These are phyloP conservation scores for Coffea canephora DNA, from an alignment of 257 asterid genomes.

Conservation along the genomic window DNA sequence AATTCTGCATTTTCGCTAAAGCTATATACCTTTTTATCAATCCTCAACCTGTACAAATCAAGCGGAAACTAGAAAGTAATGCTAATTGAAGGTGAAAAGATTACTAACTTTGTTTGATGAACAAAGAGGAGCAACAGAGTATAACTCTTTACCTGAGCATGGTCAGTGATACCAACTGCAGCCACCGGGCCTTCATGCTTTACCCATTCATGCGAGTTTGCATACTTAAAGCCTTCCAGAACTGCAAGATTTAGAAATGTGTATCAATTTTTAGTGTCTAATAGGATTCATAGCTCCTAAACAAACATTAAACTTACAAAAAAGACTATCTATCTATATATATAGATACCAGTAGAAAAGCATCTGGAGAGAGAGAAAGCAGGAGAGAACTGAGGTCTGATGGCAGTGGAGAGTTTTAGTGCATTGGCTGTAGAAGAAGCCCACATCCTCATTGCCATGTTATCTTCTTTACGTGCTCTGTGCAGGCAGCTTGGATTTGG, in stretches of 20 bases:
- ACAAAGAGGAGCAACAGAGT: not conserved
- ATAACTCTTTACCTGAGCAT: slow-evolving; percentile 61
- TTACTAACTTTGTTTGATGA: not conserved
- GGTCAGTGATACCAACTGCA: slow-evolving; percentile 81
- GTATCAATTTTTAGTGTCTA: not conserved
- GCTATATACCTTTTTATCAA: no score
- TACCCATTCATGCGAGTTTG: slow-evolving; percentile 90
- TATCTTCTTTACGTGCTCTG: not conserved
- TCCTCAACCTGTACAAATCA: not conserved
- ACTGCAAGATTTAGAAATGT: slow-evolving; percentile 37
- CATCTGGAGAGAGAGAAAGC: slow-evolving; percentile 70
- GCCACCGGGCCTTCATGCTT: slow-evolving; percentile 82
- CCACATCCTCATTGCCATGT: slow-evolving; percentile 89
- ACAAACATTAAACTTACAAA: no score
- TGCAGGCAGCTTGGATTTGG: not conserved
- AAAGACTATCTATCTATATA: not conserved
- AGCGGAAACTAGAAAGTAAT: not conserved
- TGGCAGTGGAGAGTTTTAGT: slow-evolving; percentile 54
- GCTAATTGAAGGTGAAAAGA: not conserved
- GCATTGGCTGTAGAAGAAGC: slow-evolving; percentile 98
- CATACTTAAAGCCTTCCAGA: slow-evolving; percentile 72
- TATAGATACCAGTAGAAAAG: slow-evolving; percentile 61
- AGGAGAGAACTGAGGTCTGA: slow-evolving; percentile 39
- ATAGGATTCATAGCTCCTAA: no score
- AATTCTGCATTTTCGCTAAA: no score